phyloP scores from a whole-genome alignment of 2,329 filamentous ascomycete species.

The Didymella lethalis region DNA sequence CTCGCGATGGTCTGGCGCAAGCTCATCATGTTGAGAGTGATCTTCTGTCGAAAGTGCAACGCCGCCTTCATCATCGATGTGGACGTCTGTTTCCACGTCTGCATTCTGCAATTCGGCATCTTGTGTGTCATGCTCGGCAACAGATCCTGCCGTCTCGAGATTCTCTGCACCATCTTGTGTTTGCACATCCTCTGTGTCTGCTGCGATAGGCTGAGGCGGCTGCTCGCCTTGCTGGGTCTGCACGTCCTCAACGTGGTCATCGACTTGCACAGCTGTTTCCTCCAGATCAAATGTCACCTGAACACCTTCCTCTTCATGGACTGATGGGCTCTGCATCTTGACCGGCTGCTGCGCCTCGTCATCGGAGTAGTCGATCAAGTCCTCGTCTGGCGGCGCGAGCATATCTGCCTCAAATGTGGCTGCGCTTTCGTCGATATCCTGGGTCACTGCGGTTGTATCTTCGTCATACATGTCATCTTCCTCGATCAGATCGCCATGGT shows the following conservation, averaged over 20 bases:
- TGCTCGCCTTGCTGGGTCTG: slow-evolving; percentile 1
- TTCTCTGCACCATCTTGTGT: neutral
- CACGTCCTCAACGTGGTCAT: neutral
- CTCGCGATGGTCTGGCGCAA: slow-evolving; percentile 5
- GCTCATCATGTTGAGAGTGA: slow-evolving; percentile 15
- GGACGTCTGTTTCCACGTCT: slow-evolving; percentile 8
- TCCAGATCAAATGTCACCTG: slow-evolving; percentile 3
- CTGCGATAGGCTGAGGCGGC: neutral
- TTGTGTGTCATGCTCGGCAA: slow-evolving; percentile 1
- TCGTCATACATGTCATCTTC: slow-evolving; percentile 34
- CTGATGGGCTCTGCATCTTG: slow-evolving; percentile 12
- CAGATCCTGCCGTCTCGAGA: neutral
- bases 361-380: slow-evolving; percentile 47
- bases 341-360: slow-evolving; percentile 38
- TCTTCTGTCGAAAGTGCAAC: slow-evolving; percentile 25
- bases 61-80: slow-evolving; percentile 27
- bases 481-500: slow-evolving; percentile 44
- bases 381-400: slow-evolving; percentile 34
- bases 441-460: slow-evolving; percentile 17
- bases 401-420: slow-evolving; percentile 11
- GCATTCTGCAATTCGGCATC: neutral
- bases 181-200: neutral
- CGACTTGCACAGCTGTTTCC: neutral
- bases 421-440: slow-evolving; percentile 10
- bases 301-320: slow-evolving; percentile 8